Conservation (phyloP, 331 rosid species). For the Telfairia occidentalis region DNA sequence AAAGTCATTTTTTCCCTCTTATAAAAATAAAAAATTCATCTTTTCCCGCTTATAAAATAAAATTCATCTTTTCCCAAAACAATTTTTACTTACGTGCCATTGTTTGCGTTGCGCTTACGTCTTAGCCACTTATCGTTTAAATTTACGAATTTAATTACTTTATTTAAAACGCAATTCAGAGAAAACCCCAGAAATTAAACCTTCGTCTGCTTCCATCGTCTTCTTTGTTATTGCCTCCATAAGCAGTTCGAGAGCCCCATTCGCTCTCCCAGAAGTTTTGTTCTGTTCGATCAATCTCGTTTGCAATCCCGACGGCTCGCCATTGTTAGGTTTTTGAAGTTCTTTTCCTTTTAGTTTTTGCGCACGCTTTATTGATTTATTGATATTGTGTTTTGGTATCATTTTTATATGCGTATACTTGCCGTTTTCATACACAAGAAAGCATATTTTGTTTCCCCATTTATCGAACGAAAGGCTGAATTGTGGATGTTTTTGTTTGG, state of each 20-base stretch:
- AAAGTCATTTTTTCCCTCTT: no score
- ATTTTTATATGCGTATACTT: neutral
- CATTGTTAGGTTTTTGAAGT: neutral
- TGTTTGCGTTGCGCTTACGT: no score
- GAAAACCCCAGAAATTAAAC: neutral
- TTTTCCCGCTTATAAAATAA: no score
- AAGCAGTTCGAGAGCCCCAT: neutral
- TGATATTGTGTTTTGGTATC: neutral
- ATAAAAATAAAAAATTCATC: no score
- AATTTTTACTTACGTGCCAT: no score
- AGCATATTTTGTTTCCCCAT: neutral
- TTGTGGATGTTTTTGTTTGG: neutral
- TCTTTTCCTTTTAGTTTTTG: neutral
- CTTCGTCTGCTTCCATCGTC: neutral
- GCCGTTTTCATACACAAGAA: neutral
- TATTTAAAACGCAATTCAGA: neutral
- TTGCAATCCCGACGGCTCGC: neutral
- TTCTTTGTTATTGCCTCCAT: neutral
- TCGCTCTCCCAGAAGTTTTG: neutral
- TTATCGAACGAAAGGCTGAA: neutral
- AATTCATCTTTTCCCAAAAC: no score
- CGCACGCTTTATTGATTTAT: neutral
- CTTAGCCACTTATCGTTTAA: neutral
- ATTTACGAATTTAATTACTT: neutral
- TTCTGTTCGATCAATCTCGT: neutral